Conservation (phyloP, 2,329 filamentous ascomycete genomes). For the Apiospora phragmitis region DNA sequence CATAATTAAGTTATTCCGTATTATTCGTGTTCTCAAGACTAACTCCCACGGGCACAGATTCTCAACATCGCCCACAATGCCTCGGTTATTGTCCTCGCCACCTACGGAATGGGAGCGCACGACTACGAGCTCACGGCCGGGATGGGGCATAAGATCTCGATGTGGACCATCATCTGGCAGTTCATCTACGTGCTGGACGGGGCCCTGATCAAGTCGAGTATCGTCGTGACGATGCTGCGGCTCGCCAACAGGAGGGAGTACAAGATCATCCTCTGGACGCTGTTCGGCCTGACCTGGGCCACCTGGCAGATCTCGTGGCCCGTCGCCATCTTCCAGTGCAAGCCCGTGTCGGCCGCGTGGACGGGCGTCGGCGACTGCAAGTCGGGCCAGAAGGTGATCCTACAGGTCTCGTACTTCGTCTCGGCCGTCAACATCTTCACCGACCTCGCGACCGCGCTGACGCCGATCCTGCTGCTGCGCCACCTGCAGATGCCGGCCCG, state of each 20-base stretch:
- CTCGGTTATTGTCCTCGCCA: conserved; percentile 15
- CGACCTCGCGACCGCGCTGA: conserved; percentile 15
- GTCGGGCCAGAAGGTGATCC: conserved; percentile 17
- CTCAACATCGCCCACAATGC: conserved; percentile 17
- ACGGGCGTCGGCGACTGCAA: conserved; percentile 17
- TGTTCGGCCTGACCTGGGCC: conserved; percentile 16
- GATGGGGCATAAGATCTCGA: conserved; percentile 15
- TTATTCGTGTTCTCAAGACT: neutral
- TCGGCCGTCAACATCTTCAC: conserved; percentile 20
- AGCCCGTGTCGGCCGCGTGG: conserved; percentile 18
- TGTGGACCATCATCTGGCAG: conserved; percentile 18
- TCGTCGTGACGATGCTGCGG: conserved; percentile 16
- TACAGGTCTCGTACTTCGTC: conserved; percentile 18
- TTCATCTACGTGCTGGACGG: conserved; percentile 18
- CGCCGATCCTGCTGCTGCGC: conserved; percentile 18
- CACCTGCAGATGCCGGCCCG: conserved; percentile 14
- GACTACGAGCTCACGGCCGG: conserved; percentile 17
- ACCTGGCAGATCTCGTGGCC: conserved; percentile 20
- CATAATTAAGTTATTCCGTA: no score
- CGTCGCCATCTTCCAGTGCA: conserved; percentile 20
- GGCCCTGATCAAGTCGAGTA: conserved; percentile 19
- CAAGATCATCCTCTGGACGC: conserved; percentile 16
- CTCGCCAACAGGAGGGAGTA: conserved; percentile 14
- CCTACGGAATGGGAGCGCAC: conserved; percentile 18
- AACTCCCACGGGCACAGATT: neutral